Conservation (phyloP, 306 rosid genomes). For the Dryas drummondii region DNA sequence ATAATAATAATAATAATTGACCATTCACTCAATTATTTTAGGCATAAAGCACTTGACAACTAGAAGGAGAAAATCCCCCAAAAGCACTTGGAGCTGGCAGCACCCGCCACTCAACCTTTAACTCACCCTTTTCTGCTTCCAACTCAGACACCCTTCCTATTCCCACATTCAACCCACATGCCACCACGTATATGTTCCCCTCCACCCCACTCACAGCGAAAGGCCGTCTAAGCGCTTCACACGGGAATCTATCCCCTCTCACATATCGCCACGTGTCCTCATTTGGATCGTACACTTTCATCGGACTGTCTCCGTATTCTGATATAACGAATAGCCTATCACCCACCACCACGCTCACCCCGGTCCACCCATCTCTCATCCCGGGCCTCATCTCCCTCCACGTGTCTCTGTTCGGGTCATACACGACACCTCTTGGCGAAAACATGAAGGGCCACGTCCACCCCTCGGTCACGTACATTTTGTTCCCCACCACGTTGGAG, state of each 20-base stretch:
- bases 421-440: conserved; percentile 46
- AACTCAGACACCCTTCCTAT: conserved; percentile 38
- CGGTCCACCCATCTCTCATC: conserved; percentile 75
- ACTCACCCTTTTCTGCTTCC: conserved; percentile 3
- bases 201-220: conserved; percentile 43
- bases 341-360: conserved; percentile 41
- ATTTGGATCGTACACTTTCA: conserved; percentile 49
- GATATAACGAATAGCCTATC: conserved; percentile 47
- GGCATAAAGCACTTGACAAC: conserved; percentile 54
- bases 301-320: conserved; percentile 55
- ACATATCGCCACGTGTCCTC: conserved; percentile 58
- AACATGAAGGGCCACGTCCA: conserved; percentile 70
- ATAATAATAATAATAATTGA: neutral
- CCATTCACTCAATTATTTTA: conserved; percentile 17
- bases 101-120: conserved; percentile 51
- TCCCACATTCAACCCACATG: conserved; percentile 48
- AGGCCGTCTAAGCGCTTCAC: conserved; percentile 48
- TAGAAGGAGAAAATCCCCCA: conserved; percentile 36
- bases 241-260: conserved; percentile 54
- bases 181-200: conserved; percentile 51
- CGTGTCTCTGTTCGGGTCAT: conserved; percentile 32
- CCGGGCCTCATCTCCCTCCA: conserved; percentile 52
- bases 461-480: conserved; percentile 68
- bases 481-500: conserved; percentile 36
- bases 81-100: conserved; percentile 42